Evolutionary conservation across 1,284 basidiomycete species (phyloP), one percentile per base, ranked within the genome.

Genomic region (Melampsora medusae): DNA sequence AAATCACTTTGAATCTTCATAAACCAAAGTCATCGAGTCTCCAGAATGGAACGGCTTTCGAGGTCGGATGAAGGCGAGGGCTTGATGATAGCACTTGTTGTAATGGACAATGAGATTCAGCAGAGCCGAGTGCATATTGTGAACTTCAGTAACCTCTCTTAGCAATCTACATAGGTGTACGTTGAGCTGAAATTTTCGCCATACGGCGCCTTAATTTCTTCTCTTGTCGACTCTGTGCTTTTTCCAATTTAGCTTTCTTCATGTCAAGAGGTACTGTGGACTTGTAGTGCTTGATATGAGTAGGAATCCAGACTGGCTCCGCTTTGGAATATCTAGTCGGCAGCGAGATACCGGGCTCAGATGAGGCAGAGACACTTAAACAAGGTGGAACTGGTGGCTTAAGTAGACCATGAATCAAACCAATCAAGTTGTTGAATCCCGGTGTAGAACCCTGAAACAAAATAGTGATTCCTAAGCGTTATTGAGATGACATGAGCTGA

Each of bases 161-260:
- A 42, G 5, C 10, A 10, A 42, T 10, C 38, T 7, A 12, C 10
- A 42, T 1, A 12, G 38, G 5, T 42, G 38, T 42, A 4, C 1
- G 38, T 6, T 42, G 38, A 12, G 38, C 4, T 12, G 38, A 42
- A 42, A 6, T 42, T 10, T 42, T 42, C 38, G 38, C 38, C 5
- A 42, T 42, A 42, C 53, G 53, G 17, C 53, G 53, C 10, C 28
- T 35, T 28, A 62, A 28, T 53, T 67, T 74, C 14, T 14, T 4
- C 28, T 74, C 28, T 25, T 74, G 65, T 67, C 66, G 66, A 4
- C 49, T 28, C 31, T 67, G 50, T 16, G 53, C 60, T 48, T 50
- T 74, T 67, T 74, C 72, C 12, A 61, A 25, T 28, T 74, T 64
- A 50, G 64, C 62, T 61, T 74, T 74, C n/a, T 64, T 62, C 72